Evolutionary conservation across 2,329 filamentous ascomycete species (phyloP).

Genomic region (Stagonosporopsis chrysanthemi): DNA sequence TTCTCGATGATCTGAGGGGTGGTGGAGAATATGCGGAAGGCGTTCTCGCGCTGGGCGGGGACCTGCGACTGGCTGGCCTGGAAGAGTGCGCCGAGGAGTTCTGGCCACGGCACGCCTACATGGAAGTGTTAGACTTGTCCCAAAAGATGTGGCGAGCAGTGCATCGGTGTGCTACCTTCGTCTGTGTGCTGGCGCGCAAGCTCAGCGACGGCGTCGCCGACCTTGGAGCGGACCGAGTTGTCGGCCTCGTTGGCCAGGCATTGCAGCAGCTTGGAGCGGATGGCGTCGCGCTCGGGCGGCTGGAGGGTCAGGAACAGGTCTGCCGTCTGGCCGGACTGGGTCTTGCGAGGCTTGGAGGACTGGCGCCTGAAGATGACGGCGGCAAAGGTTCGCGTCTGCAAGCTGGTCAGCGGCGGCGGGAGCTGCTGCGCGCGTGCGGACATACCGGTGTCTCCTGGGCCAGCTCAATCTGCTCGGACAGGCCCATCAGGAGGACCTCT

Average conservation of each 20-base stretch:
- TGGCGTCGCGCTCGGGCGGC: slow-evolving; percentile 75
- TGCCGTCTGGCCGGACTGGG: slow-evolving; percentile 70
- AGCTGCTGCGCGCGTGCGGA: not conserved
- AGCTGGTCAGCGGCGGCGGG: slow-evolving; percentile 13
- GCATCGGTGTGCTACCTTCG: slow-evolving; percentile 69
- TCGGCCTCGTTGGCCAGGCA: slow-evolving; percentile 76
- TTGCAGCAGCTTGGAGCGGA: slow-evolving; percentile 84
- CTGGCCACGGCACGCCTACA: slow-evolving; percentile 86
- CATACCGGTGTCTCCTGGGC: slow-evolving; percentile 76
- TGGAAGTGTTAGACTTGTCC: no score
- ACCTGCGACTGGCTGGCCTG: slow-evolving; percentile 88
- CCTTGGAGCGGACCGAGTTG: slow-evolving; percentile 84
- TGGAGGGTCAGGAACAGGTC: slow-evolving; percentile 87
- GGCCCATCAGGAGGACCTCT: slow-evolving; percentile 88
- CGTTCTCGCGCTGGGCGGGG: slow-evolving; percentile 84
- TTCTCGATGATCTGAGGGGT: slow-evolving; percentile 96
- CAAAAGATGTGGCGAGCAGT: not conserved
- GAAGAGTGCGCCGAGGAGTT: slow-evolving; percentile 85
- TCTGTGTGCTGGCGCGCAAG: slow-evolving; percentile 94
- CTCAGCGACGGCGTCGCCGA: slow-evolving; percentile 97
- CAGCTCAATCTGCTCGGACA: slow-evolving; percentile 88
- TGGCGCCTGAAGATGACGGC: slow-evolving; percentile 95
- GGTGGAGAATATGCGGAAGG: slow-evolving; percentile 93
- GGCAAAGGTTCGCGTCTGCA: slow-evolving; percentile 84
- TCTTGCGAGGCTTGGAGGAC: slow-evolving; percentile 84